Percentiles rank a stretch among this genome's conserved stretches.
phyloP scores from a whole-genome alignment of 805 yeast species.

The Kodamaea leandrae region DNA sequence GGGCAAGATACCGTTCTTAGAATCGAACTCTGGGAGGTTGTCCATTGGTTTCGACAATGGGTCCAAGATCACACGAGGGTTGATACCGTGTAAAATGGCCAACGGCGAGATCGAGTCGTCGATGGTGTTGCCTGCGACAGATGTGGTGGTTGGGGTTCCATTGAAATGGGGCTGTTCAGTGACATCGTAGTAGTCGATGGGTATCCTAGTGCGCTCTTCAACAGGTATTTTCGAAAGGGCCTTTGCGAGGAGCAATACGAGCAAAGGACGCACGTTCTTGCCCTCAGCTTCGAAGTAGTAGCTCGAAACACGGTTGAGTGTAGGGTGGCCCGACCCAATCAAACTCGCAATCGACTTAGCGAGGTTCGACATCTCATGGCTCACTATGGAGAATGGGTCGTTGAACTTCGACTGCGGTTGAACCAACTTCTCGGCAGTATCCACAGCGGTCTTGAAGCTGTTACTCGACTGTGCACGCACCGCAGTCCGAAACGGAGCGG shows the following conservation, averaged over 20 bases:
- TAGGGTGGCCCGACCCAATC: slow-evolving; percentile 92
- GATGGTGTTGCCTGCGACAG: slow-evolving; percentile 59
- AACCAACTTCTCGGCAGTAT: slow-evolving; percentile 71
- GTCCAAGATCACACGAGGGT: slow-evolving; percentile 76
- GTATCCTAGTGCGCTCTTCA: slow-evolving; percentile 60
- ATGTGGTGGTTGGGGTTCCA: slow-evolving; percentile 53
- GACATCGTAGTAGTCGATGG: slow-evolving; percentile 62
- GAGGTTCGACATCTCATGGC: slow-evolving; percentile 86
- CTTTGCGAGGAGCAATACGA: slow-evolving; percentile 79
- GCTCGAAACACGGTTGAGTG: slow-evolving; percentile 85
- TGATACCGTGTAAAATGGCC: slow-evolving; percentile 81
- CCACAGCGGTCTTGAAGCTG: slow-evolving; percentile 55
- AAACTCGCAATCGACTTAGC: slow-evolving; percentile 83
- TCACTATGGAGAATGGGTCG: slow-evolving; percentile 89
- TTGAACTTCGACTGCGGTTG: slow-evolving; percentile 55
- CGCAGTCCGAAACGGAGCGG: neutral
- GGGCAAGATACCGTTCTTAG: slow-evolving; percentile 78
- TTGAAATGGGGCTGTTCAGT: slow-evolving; percentile 61
- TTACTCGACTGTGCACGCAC: slow-evolving; percentile 1
- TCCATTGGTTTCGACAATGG: slow-evolving; percentile 83
- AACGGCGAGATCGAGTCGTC: slow-evolving; percentile 75
- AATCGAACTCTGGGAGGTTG: slow-evolving; percentile 56
- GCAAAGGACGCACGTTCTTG: slow-evolving; percentile 87
- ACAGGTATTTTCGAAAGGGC: slow-evolving; percentile 76
- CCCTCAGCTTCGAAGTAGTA: slow-evolving; percentile 97